Conservation (phyloP, 2,329 filamentous ascomycete genomes). For the Falciphora oryzae region DNA sequence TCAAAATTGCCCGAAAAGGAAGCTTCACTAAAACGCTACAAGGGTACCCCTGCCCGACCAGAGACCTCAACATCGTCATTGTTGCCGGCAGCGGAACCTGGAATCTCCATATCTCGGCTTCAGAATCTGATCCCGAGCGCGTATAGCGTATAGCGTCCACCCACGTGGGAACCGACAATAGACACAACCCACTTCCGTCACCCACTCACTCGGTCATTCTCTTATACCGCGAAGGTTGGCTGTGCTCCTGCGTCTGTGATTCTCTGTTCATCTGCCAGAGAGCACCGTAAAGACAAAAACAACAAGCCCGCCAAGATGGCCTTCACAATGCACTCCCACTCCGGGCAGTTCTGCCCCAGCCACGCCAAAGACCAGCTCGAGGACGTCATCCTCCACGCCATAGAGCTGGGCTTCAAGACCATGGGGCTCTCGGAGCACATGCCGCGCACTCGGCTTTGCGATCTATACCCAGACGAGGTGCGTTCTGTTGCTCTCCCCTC, state of each 20-base stretch:
- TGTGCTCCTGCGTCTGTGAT: no score
- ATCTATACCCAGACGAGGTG: slow-evolving; percentile 92
- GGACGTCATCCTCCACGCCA: slow-evolving; percentile 73
- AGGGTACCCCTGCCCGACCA: not conserved
- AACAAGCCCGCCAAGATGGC: slow-evolving; percentile 55
- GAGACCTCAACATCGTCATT: not conserved
- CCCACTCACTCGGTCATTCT: no score
- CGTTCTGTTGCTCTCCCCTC: slow-evolving; percentile 17
- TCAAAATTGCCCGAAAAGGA: not conserved
- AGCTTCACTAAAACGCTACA: not conserved
- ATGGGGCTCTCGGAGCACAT: slow-evolving; percentile 95
- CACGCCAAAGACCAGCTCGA: slow-evolving; percentile 85
- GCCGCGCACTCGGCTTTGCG: slow-evolving; percentile 65
- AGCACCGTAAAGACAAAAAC: no score
- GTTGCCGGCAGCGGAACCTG: no score
- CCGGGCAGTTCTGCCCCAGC: slow-evolving; percentile 89
- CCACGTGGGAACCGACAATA: not conserved
- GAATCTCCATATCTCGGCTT: no score
- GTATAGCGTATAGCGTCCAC: slow-evolving; percentile 1
- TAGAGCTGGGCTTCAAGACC: slow-evolving; percentile 70
- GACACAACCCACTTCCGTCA: not conserved
- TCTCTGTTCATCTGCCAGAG: no score
- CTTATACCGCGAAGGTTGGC: no score
- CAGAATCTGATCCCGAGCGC: no score
- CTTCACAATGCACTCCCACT: slow-evolving; percentile 97